phyloP scores from a whole-genome alignment of 2,329 filamentous ascomycete species.

The Monosporascus sp. region DNA sequence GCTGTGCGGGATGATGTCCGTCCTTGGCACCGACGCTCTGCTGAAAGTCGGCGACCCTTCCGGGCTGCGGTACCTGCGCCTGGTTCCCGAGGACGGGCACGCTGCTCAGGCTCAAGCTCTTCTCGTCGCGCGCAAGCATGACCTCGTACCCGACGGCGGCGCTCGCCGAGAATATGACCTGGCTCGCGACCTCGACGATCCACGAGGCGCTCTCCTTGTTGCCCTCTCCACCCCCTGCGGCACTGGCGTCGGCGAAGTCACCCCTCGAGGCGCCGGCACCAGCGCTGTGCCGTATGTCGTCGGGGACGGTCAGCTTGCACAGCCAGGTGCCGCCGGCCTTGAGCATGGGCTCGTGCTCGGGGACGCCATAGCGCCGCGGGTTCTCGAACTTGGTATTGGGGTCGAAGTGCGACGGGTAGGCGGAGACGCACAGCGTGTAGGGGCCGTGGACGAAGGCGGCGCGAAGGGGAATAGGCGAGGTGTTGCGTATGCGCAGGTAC shows the following conservation, averaged over 20 bases:
- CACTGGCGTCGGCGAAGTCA: conserved; percentile 39
- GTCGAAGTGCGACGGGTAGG: conserved; percentile 78
- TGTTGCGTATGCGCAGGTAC: conserved; percentile 86
- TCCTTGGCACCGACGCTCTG: conserved; percentile 53
- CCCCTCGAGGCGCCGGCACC: conserved; percentile 39
- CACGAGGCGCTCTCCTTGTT: conserved; percentile 56
- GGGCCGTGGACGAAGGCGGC: conserved; percentile 96
- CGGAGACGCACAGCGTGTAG: conserved; percentile 82
- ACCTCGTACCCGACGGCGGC: conserved; percentile 87
- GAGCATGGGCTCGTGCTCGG: conserved; percentile 92
- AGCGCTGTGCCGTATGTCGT: conserved; percentile 65
- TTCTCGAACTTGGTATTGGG: conserved; percentile 73
- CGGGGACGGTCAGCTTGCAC: conserved; percentile 73
- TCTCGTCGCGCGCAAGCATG: conserved; percentile 77
- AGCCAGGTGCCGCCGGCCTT: conserved; percentile 89
- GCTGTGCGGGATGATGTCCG: conserved; percentile 56
- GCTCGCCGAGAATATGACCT: conserved; percentile 88
- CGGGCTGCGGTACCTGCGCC: conserved; percentile 54
- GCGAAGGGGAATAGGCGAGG: conserved; percentile 80
- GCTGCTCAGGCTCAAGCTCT: conserved; percentile 64
- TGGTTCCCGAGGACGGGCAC: conserved; percentile 41
- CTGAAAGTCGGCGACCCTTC: conserved; percentile 72
- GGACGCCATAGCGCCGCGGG: conserved; percentile 66
- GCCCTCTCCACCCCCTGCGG: conserved; percentile 44
- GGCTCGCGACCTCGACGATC: conserved; percentile 86